phyloP scores from a whole-genome alignment of 306 rosid species.

The Lathyrus aphaca region DNA sequence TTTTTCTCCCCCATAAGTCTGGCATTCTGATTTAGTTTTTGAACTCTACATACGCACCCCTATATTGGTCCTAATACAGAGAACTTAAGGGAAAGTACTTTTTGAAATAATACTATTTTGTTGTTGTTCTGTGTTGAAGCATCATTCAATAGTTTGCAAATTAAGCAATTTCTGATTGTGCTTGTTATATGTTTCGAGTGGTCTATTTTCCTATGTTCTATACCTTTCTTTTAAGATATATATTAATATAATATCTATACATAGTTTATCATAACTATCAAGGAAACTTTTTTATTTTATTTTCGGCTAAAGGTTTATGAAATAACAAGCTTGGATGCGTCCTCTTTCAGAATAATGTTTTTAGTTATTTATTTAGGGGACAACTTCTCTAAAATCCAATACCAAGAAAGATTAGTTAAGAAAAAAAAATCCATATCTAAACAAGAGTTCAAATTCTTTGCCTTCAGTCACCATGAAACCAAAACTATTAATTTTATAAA shows the following conservation, averaged over 20 bases:
- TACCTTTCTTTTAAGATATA: slow-evolving; percentile 1
- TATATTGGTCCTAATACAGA: slow-evolving; percentile 33
- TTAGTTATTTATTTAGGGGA: no score
- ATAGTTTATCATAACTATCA: not conserved
- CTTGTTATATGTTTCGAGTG: slow-evolving; percentile 25
- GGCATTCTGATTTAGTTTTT: slow-evolving; percentile 36
- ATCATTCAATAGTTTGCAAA: slow-evolving; percentile 39
- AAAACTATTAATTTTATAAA: no score
- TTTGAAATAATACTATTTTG: slow-evolving; percentile 35
- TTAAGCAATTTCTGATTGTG: slow-evolving; percentile 39
- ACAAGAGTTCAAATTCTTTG: no score
- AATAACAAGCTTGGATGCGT: slow-evolving; percentile 16
- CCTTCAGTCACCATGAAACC: no score
- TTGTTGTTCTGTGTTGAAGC: slow-evolving; percentile 25
- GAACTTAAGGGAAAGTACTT: slow-evolving; percentile 35
- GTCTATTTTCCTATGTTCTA: slow-evolving; percentile 19
- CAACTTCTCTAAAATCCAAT: no score
- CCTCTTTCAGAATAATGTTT: not conserved
- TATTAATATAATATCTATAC: not conserved
- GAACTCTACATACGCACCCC: slow-evolving; percentile 34
- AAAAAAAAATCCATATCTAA: no score
- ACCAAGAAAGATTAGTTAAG: no score
- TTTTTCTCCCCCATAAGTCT: slow-evolving; percentile 26
- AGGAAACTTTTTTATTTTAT: slow-evolving; percentile 16
- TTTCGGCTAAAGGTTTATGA: not conserved